Conservation (phyloP, 1,284 basidiomycete species). For the Boletus sp. region DNA sequence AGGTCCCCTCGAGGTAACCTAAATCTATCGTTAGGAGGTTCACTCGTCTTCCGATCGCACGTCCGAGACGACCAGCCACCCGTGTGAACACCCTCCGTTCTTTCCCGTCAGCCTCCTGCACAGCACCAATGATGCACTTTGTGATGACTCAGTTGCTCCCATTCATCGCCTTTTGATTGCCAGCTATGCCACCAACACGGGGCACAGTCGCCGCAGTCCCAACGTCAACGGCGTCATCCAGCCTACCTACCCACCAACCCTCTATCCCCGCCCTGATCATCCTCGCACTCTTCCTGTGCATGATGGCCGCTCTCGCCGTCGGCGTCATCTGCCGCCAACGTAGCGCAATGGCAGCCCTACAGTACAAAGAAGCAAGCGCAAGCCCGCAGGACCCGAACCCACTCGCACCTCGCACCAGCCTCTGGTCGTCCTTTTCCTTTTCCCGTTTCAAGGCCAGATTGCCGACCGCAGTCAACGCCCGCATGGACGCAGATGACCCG, state of each 20-base stretch:
- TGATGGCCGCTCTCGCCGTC: constrained; percentile 20
- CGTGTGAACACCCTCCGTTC: not conserved
- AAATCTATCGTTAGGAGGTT: too few relatives aligned
- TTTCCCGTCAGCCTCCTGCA: constrained; percentile 15
- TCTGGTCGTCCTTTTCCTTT: too few relatives aligned
- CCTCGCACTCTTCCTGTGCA: constrained; percentile 14
- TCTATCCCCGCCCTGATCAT: constrained; percentile 26
- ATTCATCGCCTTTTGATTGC: not conserved
- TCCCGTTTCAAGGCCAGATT: too few relatives aligned
- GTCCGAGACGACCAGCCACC: too few relatives aligned
- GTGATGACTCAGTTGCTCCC: too few relatives aligned
- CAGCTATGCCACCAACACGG: constrained; percentile 20
- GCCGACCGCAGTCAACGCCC: not conserved
- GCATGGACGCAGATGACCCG: not conserved
- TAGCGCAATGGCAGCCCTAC: constrained; percentile 3
- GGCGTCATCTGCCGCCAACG: constrained; percentile 22
- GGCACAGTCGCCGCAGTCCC: constrained; percentile 5
- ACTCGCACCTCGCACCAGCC: too few relatives aligned
- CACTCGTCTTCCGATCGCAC: fast-evolving
- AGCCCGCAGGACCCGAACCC: too few relatives aligned
- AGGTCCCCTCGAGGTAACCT: not conserved
- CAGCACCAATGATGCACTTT: not conserved
- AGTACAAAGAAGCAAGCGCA: not conserved
- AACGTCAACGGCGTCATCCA: not conserved
- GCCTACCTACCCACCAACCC: constrained; percentile 1